phyloP scores from a whole-genome alignment of 495 filamentous ascomycete genomes.

The Monascus purpureus region DNA sequence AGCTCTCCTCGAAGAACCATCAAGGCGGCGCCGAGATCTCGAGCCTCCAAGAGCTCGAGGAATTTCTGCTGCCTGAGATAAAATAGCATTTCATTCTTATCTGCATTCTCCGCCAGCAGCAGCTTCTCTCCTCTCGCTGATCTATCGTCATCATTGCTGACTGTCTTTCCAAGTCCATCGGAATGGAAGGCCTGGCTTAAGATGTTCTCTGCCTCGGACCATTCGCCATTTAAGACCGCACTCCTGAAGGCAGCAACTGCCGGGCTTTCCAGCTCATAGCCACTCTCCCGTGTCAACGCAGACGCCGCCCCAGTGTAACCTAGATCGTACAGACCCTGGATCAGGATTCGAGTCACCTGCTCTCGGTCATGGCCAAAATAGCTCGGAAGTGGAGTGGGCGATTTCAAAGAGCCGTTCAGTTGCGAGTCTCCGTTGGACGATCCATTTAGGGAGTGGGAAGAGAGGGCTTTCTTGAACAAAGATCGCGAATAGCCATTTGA shows the following conservation, averaged over 20 bases:
- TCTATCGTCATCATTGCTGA: conserved; percentile 16
- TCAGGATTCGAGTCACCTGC: conserved; percentile 84
- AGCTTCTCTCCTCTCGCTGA: conserved; percentile 21
- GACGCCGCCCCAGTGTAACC: conserved; percentile 69
- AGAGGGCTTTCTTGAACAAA: conserved; percentile 25
- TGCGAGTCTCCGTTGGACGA: conserved; percentile 27
- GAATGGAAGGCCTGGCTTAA: conserved; percentile 46
- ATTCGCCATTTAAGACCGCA: conserved; percentile 70
- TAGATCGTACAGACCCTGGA: conserved; percentile 78
- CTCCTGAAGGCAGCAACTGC: conserved; percentile 71
- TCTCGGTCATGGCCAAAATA: conserved; percentile 81
- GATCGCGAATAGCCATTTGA: conserved; percentile 30
- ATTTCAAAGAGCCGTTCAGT: conserved; percentile 34
- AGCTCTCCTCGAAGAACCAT: conserved; percentile 75
- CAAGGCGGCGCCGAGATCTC: conserved; percentile 59
- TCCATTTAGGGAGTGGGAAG: conserved; percentile 21
- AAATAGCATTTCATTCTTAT: conserved; percentile 55
- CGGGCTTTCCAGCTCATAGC: conserved; percentile 74
- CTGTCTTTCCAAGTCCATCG: conserved; percentile 35
- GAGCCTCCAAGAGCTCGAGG: conserved; percentile 70
- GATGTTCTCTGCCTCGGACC: conserved; percentile 71
- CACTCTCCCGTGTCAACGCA: conserved; percentile 65
- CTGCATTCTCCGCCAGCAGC: conserved; percentile 40
- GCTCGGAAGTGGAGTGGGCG: conserved; percentile 18
- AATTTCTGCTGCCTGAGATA: conserved; percentile 88